These are phyloP conservation scores for Pichia sp. DNA, from an alignment of 1,139 yeast genomes.

Conservation along the genomic window DNA sequence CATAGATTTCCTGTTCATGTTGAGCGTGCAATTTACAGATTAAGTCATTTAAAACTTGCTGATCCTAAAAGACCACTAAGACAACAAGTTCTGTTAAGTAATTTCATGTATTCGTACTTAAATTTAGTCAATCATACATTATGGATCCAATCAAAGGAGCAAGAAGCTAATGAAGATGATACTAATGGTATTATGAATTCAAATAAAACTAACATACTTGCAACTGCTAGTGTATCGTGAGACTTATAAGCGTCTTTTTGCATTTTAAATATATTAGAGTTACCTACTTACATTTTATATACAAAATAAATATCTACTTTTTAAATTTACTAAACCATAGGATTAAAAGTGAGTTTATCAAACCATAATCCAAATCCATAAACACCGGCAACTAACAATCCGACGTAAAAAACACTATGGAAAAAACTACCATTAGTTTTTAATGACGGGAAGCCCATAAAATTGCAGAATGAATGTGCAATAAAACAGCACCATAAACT, in stretches of 20 bases:
- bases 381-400: conserved; percentile 40
- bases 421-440: conserved; percentile 16
- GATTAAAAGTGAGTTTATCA: conserved; percentile 10
- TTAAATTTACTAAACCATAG: background rate
- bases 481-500: conserved; percentile 58
- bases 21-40: conserved; percentile 88
- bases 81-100: conserved; percentile 87
- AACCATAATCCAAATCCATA: conserved; percentile 29
- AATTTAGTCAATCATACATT: conserved; percentile 87
- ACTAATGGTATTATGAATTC: too few species aligned
- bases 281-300: background rate
- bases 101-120: conserved; percentile 95
- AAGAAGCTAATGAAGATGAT: conserved; percentile 13
- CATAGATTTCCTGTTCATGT: conserved; percentile 89
- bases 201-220: too few species aligned
- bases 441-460: conserved; percentile 67
- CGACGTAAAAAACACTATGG: conserved; percentile 34
- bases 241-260: background rate
- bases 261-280: too few species aligned
- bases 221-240: too few species aligned
- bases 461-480: conserved; percentile 71
- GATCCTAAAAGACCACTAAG: conserved; percentile 86
- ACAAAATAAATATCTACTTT: background rate
- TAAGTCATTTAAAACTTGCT: conserved; percentile 87
- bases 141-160: conserved; percentile 53